These are phyloP conservation scores for Colletotrichum noveboracense DNA, from an alignment of 2,329 filamentous ascomycete species.

Conservation along the genomic window DNA sequence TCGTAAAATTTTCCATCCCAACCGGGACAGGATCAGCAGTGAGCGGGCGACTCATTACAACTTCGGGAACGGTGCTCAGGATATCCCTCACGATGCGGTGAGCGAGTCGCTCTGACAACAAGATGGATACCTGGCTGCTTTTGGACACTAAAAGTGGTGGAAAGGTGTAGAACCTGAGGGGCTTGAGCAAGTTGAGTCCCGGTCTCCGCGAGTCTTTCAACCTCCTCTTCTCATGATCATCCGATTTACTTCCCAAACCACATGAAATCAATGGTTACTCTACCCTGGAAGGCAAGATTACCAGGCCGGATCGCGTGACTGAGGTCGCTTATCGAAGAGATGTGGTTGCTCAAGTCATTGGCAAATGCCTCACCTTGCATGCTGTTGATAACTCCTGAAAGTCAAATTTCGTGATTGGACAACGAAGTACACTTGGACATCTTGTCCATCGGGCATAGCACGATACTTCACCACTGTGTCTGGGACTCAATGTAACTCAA, in stretches of 20 bases:
- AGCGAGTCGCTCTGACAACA: background rate
- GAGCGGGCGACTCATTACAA: background rate
- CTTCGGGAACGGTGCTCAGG: background rate
- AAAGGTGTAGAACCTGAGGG: accelerated
- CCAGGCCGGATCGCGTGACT: background rate
- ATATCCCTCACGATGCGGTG: background rate
- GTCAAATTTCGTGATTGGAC: background rate
- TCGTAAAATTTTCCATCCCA: background rate
- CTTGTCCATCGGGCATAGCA: background rate
- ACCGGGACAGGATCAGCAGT: background rate
- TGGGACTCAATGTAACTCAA: background rate
- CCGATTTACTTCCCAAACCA: background rate
- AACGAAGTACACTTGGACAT: background rate
- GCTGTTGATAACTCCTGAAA: background rate
- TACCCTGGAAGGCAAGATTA: background rate
- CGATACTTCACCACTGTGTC: background rate
- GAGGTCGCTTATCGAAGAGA: background rate
- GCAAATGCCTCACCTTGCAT: accelerated
- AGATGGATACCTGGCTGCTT: background rate
- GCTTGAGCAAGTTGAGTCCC: background rate
- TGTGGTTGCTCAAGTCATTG: background rate
- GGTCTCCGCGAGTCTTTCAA: background rate
- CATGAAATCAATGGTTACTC: accelerated
- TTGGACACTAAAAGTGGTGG: background rate
- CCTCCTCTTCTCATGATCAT: background rate